Evolutionary conservation across 2,329 filamentous ascomycete genomes (phyloP).

Genomic region (Fusarium nygamai): DNA sequence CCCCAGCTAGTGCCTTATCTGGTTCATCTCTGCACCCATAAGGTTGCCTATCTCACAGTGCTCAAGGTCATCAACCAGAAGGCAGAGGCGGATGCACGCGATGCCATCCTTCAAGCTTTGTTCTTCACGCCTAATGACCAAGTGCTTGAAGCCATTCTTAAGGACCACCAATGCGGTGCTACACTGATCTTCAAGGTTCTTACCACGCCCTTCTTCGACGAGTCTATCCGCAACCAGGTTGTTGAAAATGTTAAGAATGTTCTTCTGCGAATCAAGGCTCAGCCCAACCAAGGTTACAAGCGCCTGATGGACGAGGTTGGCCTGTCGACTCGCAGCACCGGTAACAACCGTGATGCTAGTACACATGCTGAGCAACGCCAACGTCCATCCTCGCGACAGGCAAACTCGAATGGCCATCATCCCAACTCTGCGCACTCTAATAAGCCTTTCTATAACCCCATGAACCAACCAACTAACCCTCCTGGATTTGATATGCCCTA

Average conservation of each 20-base stretch:
- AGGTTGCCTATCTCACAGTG: slow-evolving; percentile 96
- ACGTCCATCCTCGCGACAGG: slow-evolving; percentile 66
- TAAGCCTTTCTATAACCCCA: slow-evolving; percentile 64
- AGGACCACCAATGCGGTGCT: slow-evolving; percentile 89
- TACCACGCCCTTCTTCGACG: slow-evolving; percentile 97
- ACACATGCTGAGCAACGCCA: slow-evolving; percentile 61
- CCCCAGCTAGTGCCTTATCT: slow-evolving; percentile 92
- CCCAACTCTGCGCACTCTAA: slow-evolving; percentile 53
- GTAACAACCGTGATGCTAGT: slow-evolving; percentile 55
- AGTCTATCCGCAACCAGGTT: slow-evolving; percentile 86
- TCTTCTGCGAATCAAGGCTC: slow-evolving; percentile 87
- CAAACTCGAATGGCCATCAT: slow-evolving; percentile 56
- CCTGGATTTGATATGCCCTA: slow-evolving; percentile 63
- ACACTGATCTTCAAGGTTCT: slow-evolving; percentile 99
- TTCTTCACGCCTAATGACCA: slow-evolving; percentile 93
- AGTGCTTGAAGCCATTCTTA: slow-evolving; percentile 87
- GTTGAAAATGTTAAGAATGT: slow-evolving; percentile 93
- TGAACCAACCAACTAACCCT: slow-evolving; percentile 53
- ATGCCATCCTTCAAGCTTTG: slow-evolving; percentile 87
- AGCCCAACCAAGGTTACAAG: slow-evolving; percentile 96
- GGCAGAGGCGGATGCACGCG: slow-evolving; percentile 89
- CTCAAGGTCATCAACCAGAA: slow-evolving; percentile 99
- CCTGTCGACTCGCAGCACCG: slow-evolving; percentile 72
- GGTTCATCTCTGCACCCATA: slow-evolving; percentile 96
- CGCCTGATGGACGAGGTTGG: slow-evolving; percentile 98